Conservation (phyloP, 2,329 filamentous ascomycete species). For the Colletotrichum destructivum region DNA sequence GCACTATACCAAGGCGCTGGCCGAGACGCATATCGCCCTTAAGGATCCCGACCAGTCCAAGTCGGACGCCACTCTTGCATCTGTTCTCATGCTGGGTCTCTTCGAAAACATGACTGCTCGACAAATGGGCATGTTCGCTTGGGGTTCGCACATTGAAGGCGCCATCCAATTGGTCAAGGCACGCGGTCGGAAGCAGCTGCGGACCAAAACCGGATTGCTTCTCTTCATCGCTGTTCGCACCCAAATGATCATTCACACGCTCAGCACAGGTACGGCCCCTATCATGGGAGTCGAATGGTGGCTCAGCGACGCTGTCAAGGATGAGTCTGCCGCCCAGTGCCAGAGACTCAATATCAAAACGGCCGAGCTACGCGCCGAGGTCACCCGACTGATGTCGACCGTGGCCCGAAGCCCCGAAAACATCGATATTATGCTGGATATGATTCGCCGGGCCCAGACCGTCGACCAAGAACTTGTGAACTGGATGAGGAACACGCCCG, state of each 20-base stretch:
- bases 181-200: constrained; percentile 69
- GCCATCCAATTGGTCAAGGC: constrained; percentile 74
- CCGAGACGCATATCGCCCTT: constrained; percentile 67
- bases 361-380: constrained; percentile 69
- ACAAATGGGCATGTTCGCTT: constrained; percentile 56
- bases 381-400: constrained; percentile 64
- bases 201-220: constrained; percentile 66
- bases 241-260: constrained; percentile 73
- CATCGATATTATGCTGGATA: constrained; percentile 64
- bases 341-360: constrained; percentile 69
- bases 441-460: constrained; percentile 66
- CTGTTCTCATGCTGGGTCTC: constrained; percentile 72
- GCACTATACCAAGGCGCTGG: constrained; percentile 70
- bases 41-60: constrained; percentile 64
- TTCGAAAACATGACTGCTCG: constrained; percentile 65
- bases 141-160: constrained; percentile 76
- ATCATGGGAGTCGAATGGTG: constrained; percentile 72
- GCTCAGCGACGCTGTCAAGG: constrained; percentile 67
- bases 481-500: constrained; percentile 67
- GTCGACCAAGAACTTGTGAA: constrained; percentile 67
- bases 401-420: constrained; percentile 64
- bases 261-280: constrained; percentile 67
- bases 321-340: constrained; percentile 62
- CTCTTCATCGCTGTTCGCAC: constrained; percentile 73
- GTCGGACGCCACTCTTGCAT: constrained; percentile 71